A percentile compares a stretch with the other conserved stretches of the same genome.
Conservation (phyloP, 2,329 filamentous ascomycete species). For the Sphaerulina populicola region DNA sequence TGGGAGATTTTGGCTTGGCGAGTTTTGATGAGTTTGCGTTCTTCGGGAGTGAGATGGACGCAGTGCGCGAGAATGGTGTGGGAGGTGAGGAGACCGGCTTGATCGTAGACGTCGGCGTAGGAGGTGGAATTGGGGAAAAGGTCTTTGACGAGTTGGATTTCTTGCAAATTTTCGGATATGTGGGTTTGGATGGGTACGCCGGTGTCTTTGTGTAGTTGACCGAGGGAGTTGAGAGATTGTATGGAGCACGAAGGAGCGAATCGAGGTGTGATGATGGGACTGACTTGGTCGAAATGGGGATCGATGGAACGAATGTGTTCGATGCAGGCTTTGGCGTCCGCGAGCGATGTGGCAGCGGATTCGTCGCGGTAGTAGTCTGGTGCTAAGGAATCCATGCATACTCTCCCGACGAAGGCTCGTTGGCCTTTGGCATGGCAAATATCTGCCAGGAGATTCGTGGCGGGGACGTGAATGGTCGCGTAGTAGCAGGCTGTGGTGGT, state of each 20-base stretch:
- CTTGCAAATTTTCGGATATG: conserved; percentile 70
- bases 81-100: conserved; percentile 56
- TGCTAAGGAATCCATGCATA: conserved; percentile 82
- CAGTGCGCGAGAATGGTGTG: conserved; percentile 80
- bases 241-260: conserved; percentile 51
- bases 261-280: conserved; percentile 68
- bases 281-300: conserved; percentile 55
- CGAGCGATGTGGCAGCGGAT: conserved; percentile 53
- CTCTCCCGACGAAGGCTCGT: conserved; percentile 79
- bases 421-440: conserved; percentile 75
- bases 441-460: conserved; percentile 84
- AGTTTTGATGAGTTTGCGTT: conserved; percentile 55
- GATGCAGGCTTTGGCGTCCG: conserved; percentile 35
- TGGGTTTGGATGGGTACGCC: conserved; percentile 75
- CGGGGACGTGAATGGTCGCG: conserved; percentile 74
- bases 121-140: conserved; percentile 57
- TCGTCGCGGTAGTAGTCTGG: conserved; percentile 75
- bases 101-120: conserved; percentile 76
- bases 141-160: conserved; percentile 61
- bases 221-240: conserved; percentile 54
- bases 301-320: conserved; percentile 60
- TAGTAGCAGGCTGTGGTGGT: conserved; percentile 95
- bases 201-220: conserved; percentile 54
- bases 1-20: conserved; percentile 64
- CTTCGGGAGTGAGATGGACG: conserved; percentile 62